phyloP scores from a whole-genome alignment of 2,329 filamentous ascomycete genomes.

The Ophiostoma himal-ulmi region DNA sequence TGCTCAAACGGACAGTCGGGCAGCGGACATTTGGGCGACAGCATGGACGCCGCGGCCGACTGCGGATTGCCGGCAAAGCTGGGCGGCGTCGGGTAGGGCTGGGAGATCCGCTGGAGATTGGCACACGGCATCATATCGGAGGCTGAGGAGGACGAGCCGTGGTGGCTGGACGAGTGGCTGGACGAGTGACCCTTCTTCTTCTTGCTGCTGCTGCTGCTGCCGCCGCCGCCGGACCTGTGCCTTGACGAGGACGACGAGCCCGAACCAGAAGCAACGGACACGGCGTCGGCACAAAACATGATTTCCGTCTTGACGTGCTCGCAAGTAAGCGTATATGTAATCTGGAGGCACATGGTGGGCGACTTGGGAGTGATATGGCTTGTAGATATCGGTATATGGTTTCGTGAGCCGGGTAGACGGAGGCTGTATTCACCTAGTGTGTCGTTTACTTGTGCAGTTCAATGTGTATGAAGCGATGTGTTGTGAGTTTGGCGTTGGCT shows the following conservation, averaged over 20 bases:
- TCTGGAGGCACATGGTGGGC: constrained; percentile 45
- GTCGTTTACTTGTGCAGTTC: not conserved
- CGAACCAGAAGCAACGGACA: constrained; percentile 18
- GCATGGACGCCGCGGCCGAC: constrained; percentile 29
- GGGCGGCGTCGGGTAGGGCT: constrained; percentile 45
- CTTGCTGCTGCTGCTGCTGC: constrained; percentile 16
- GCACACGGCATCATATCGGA: constrained; percentile 36
- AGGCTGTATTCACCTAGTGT: not conserved
- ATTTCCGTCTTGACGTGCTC: constrained; percentile 45
- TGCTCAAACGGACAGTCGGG: constrained; percentile 46
- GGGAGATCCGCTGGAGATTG: constrained; percentile 39
- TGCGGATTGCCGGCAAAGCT: constrained; percentile 35
- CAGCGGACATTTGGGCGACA: constrained; percentile 42
- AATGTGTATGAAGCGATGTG: not conserved
- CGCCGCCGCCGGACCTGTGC: constrained; percentile 11
- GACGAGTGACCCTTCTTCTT: constrained; percentile 18
- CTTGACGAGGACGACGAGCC: constrained; percentile 7
- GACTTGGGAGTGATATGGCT: not conserved
- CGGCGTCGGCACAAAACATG: constrained; percentile 42
- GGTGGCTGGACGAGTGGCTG: not conserved
- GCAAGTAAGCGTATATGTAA: constrained; percentile 46
- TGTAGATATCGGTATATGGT: not conserved
- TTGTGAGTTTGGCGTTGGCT: not conserved
- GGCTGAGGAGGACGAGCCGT: constrained; percentile 23
- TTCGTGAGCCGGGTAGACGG: not conserved